Evolutionary conservation across 371 early-diverging fungal species (phyloP).

Genomic region (Lichtheimia ramosa): DNA sequence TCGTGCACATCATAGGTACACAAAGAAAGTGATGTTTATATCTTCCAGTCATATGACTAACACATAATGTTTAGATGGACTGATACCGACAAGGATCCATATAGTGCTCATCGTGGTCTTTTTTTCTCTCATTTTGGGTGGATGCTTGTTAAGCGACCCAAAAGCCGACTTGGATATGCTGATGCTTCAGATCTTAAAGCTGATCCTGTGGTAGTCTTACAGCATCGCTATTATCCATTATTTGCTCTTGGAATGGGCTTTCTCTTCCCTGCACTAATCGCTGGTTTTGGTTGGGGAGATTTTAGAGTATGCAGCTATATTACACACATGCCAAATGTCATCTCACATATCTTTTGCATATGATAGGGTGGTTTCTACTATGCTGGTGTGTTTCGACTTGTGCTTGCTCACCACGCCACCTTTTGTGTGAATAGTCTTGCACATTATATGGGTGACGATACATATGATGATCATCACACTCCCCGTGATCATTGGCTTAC

Average conservation of each 20-base stretch:
- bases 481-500: constrained; percentile 83
- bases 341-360: not conserved
- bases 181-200: constrained; percentile 85
- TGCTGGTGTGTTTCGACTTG: constrained; percentile 77
- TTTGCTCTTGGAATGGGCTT: constrained; percentile 74
- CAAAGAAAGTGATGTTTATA: not conserved
- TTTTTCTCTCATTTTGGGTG: constrained; percentile 89
- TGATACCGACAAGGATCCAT: constrained; percentile 91
- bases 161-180: constrained; percentile 70
- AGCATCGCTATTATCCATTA: constrained; percentile 80
- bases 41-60: not conserved
- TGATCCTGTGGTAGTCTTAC: constrained; percentile 77
- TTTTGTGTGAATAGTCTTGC: constrained; percentile 94
- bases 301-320: constrained; percentile 47
- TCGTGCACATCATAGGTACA: constrained; percentile 81
- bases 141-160: constrained; percentile 84
- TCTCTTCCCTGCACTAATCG: constrained; percentile 76
- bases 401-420: constrained; percentile 89
- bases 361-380: constrained; percentile 84
- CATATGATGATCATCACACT: constrained; percentile 80
- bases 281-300: constrained; percentile 90
- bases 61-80: constrained; percentile 48
- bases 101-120: constrained; percentile 83
- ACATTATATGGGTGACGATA: constrained; percentile 77
- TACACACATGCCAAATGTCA: not conserved